Base-by-base conservation (phyloP, 2,329 filamentous ascomycete genomes). In the Malbranchea zuffiana region DNA sequence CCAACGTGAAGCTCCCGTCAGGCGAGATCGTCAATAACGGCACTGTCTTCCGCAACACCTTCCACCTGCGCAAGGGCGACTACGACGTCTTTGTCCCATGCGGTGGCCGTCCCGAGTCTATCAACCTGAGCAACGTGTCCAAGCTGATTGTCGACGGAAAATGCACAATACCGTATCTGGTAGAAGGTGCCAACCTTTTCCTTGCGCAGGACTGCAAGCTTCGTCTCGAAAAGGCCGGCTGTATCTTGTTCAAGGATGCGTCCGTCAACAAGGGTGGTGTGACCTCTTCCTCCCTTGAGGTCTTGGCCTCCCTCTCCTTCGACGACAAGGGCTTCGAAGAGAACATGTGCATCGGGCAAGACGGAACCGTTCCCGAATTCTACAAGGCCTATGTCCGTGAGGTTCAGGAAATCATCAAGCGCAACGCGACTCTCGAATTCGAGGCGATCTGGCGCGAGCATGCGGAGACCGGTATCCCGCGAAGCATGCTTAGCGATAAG, bases 201-300 rank as follows among this genome's bases (percentile, higher is more conserved):
- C 92, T 98, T 64, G 95, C 90, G 1, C 90, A 98, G 62, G 90
- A 98, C 53, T 88, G 88, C 51, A 96, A 96, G 68, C 73, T 96
- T 38, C 82, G 86, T 16, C 76, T 98, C 10, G 90, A 98, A 66
- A 80, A 85, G 50, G 87, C 88, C n/a, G 90, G 90, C 42, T 92
- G 85, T 55, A 77, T 96, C 51, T 65, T 98, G 26, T 95, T 86
- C 78, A 98, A 98, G 68, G 90, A 98, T 60, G 90, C 90, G 4
- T 94, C 85, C 24, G 87, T 88, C 39, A 98, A 98, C 74, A 98
- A 98, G 71, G 90, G 90, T 47, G 90, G 90, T 59, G 90, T 98
- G 30, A 98, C 90, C 1, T 95, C 86, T 1, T 96, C 90, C 0
- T 96, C 90, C 1, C 78, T 96, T 20, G 90, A 98, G 55, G 90